Conservation (phyloP, 2,329 filamentous ascomycete species). For the Bipolaris sorokiniana region DNA sequence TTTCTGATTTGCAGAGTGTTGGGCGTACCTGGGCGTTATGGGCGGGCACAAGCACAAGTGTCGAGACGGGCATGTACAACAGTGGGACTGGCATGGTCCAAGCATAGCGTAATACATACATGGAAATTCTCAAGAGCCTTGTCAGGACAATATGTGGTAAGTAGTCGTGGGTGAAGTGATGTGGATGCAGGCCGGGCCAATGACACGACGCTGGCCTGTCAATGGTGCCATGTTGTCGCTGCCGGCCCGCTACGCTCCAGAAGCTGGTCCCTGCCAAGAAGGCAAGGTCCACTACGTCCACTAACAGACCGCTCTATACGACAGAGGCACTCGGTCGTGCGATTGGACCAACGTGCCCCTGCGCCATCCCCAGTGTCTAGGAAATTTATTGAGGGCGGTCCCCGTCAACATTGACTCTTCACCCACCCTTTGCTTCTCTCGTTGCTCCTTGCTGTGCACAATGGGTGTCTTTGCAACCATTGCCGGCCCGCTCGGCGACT, state of each 20-base stretch:
- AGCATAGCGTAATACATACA: conserved; percentile 11
- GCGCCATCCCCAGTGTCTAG: conserved; percentile 22
- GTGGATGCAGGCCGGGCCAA: conserved; percentile 19
- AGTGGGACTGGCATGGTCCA: conserved; percentile 9
- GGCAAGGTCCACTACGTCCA: conserved; percentile 14
- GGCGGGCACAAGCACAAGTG: conserved; percentile 19
- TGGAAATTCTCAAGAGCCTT: not conserved
- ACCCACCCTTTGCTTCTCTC: not conserved
- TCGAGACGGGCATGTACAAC: conserved; percentile 22
- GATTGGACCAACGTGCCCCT: conserved; percentile 25
- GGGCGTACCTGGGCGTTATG: conserved; percentile 18
- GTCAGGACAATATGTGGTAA: not conserved
- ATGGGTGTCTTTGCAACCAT: conserved; percentile 62
- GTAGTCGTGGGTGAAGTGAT: conserved; percentile 2
- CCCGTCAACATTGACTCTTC: conserved; percentile 21
- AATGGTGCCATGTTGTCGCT: conserved; percentile 29
- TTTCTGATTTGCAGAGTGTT: conserved; percentile 5
- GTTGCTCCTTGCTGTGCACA: conserved; percentile 22
- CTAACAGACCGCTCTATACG: conserved; percentile 24
- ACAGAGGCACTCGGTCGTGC: conserved; percentile 7
- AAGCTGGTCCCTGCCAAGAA: conserved; percentile 29
- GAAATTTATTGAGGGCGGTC: conserved; percentile 38
- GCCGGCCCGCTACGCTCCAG: conserved; percentile 20
- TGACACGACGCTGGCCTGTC: conserved; percentile 31
- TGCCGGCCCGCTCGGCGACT: conserved; percentile 56